Evolutionary conservation across 1,284 basidiomycete species (phyloP), one percentile per base, ranked within the genome.

Genomic region (Ganoderma sp.): DNA sequence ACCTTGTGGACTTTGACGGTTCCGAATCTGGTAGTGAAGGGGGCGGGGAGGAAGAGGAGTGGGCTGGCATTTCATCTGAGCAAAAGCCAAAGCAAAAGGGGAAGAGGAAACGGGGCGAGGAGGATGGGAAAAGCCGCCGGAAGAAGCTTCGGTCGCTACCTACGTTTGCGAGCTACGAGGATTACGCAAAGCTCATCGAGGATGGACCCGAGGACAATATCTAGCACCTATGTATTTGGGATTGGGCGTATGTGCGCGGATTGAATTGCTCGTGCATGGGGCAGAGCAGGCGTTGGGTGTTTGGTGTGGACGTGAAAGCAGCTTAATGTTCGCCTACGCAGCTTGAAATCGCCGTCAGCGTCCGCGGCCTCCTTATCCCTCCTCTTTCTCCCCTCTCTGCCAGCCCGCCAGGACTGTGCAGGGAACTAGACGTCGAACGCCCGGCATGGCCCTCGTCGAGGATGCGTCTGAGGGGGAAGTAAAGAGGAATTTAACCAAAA

Each of bases 161-260:
- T 1, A 93, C 91, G 39, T 98, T 99, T 76, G 97, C 95, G 2
- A 94, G 90, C 77, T 97, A 97, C 73, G 97, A 99, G 71, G 97
- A 98, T 74, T 99, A 98, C 76, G 94, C 93, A 61, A 92, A 89
- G 80, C 85, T 99, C 84, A 96, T 99, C 72, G 96, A 97, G 77
- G 92, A 91, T 68, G 92, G 84, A 25, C 86, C 88, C 19, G 92
- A 94, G 79, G 92, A 94, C 75, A 83, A 90, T 78, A 83, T 91
- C 34, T 90, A 82, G 28, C 7, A 39, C 22, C 12, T 25, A 15
- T 60, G n/a, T 60, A 39, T 32, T 32, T 19, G 10, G 4, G 48
- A 12, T 39, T 6, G 34, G 25, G 15, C 17, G 52, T 56, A 19
- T 34, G 52, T 56, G 22, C 12, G 25, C 25, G 22, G 45, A n/a